Evolutionary conservation across 768 basidiomycete species (phyloP).

Genomic region (Solioccasus polychromus): DNA sequence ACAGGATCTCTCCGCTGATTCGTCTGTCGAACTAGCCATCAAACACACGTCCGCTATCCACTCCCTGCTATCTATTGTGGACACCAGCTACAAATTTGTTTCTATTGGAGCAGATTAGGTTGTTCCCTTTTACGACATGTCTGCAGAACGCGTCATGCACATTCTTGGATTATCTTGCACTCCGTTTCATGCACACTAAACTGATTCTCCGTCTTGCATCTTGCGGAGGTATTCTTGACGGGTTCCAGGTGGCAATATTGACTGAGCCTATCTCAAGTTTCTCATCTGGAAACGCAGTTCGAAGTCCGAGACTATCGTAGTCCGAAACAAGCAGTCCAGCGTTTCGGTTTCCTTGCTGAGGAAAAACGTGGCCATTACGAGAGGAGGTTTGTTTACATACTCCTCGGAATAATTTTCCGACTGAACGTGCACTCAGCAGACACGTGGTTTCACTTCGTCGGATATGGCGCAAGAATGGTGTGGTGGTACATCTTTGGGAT

Average conservation of each 20-base stretch:
- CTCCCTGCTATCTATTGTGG: constrained; percentile 40
- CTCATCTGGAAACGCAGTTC: constrained; percentile 50
- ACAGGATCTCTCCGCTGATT: constrained; percentile 31
- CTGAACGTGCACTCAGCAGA: constrained; percentile 17
- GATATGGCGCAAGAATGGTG: constrained; percentile 42
- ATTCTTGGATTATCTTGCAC: constrained; percentile 42
- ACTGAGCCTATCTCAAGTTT: constrained; percentile 33
- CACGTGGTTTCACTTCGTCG: constrained; percentile 36
- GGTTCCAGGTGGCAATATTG: background rate
- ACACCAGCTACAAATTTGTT: constrained; percentile 46
- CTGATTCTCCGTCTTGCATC: constrained; percentile 37
- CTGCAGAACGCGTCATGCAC: constrained; percentile 41
- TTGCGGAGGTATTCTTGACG: constrained; percentile 38
- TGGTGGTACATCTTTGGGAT: constrained; percentile 45
- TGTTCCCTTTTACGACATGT: constrained; percentile 44
- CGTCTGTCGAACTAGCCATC: constrained; percentile 34
- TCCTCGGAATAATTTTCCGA: constrained; percentile 15
- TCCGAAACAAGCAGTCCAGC: constrained; percentile 33
- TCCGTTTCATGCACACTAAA: constrained; percentile 42
- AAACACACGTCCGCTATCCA: constrained; percentile 44
- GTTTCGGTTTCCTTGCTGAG: constrained; percentile 42
- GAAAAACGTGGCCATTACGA: constrained; percentile 42
- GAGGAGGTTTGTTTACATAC: constrained; percentile 38
- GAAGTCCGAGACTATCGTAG: constrained; percentile 49
- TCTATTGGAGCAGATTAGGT: constrained; percentile 49